Conservation (phyloP, 208 protist species). For the Porcisia hertigi region DNA sequence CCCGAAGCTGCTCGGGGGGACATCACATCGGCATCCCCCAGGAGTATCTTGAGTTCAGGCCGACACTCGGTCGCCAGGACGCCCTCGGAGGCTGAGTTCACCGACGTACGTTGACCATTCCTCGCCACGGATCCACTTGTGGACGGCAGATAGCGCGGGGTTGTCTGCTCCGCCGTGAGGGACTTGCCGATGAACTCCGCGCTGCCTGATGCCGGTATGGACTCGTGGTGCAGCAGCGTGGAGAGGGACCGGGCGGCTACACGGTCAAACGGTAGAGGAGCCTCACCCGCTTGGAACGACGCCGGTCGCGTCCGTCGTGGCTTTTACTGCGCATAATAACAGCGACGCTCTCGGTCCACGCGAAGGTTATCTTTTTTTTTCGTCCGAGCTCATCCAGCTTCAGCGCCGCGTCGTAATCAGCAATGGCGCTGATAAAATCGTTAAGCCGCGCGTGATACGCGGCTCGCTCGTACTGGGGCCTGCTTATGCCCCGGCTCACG, state of each 20-base stretch:
- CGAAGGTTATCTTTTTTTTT: conserved; percentile 6
- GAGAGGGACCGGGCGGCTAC: background rate
- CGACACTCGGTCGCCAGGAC: conserved; percentile 8
- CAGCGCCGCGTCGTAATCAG: conserved; percentile 83
- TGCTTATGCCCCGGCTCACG: conserved; percentile 46
- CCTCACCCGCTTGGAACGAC: background rate
- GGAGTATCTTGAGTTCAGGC: conserved; percentile 13
- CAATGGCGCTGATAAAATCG: conserved; percentile 72
- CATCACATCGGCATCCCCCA: background rate
- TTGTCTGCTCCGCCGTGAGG: background rate
- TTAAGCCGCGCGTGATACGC: conserved; percentile 73
- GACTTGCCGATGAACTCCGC: background rate
- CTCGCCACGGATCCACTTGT: background rate
- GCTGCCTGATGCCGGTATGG: background rate
- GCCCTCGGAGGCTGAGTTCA: conserved; percentile 21
- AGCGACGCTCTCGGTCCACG: conserved; percentile 13
- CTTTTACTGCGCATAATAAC: conserved; percentile 4
- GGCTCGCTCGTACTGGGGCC: conserved; percentile 69
- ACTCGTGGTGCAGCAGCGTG: background rate
- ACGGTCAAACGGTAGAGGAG: background rate
- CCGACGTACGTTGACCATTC: conserved; percentile 4
- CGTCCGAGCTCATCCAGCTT: conserved; percentile 36
- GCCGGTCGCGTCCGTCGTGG: conserved; percentile 1
- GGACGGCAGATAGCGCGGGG: conserved; percentile 10
- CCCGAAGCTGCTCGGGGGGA: background rate